A percentile compares a stretch with the other conserved stretches of the same genome.
Evolutionary conservation across 352 stramenopile species (phyloP).

Genomic region (Phytophthora kernoviae): DNA sequence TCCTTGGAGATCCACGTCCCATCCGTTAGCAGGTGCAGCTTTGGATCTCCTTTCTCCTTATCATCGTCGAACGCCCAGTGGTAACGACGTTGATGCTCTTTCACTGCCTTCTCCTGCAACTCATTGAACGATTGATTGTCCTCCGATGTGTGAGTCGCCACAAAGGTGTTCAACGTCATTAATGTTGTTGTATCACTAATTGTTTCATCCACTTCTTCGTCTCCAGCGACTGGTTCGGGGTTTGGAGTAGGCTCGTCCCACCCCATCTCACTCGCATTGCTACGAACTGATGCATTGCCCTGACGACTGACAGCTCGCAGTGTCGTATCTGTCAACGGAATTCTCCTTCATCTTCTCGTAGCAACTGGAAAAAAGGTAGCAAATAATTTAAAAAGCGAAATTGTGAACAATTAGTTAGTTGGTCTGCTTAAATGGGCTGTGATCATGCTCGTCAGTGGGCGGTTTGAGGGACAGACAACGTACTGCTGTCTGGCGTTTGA

Average conservation of each 20-base stretch:
- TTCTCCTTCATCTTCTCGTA: constrained; percentile 26
- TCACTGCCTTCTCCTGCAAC: constrained; percentile 72
- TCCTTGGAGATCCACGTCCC: constrained; percentile 79
- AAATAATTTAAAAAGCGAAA: constrained; percentile 1
- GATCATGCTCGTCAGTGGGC: neutral
- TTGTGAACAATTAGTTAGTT: neutral
- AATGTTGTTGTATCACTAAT: constrained; percentile 5
- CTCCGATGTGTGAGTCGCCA: constrained; percentile 84
- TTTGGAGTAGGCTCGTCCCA: constrained; percentile 73
- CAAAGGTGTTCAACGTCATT: constrained; percentile 78
- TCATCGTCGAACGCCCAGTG: constrained; percentile 82
- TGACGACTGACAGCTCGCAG: constrained; percentile 14
- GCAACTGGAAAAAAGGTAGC: constrained; percentile 30
- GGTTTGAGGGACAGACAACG: neutral
- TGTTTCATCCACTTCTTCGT: constrained; percentile 5
- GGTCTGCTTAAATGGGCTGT: neutral
- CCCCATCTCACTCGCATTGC: constrained; percentile 24
- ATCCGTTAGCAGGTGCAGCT: constrained; percentile 71
- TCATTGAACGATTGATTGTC: constrained; percentile 84
- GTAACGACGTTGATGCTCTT: constrained; percentile 69
- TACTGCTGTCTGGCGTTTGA: constrained; percentile 66
- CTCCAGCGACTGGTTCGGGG: constrained; percentile 1
- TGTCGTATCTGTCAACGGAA: constrained; percentile 30
- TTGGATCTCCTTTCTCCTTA: constrained; percentile 53
- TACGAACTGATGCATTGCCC: constrained; percentile 25